Base-by-base conservation (phyloP, 805 yeast species). In the Candida glaebosa region DNA sequence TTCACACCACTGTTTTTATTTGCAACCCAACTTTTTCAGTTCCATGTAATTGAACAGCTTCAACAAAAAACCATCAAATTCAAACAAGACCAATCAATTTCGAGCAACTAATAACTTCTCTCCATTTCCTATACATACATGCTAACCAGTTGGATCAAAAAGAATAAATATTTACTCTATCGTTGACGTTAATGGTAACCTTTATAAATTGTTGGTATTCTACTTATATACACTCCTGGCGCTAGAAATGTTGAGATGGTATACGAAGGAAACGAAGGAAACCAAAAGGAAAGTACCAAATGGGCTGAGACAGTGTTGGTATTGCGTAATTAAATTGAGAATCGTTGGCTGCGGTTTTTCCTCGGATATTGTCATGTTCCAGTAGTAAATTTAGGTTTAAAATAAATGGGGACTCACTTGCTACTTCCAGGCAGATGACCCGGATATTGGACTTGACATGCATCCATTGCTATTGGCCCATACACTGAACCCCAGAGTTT, bases 201-300 rank as follows among this genome's bases (percentile, higher is more conserved):
- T 28, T 28, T 10, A 19, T 10, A 35, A 35, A 35, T 19, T 35
- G 38, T 35, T 35, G 38, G 25, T 14, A 19, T n/a, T 19, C 16
- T 22, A 31, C n/a, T 35, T 35, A 22, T 35, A 35, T 35, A 19
- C 38, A 35, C 37, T 35, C 25, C 38, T 35, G 31, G 22, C 24
- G 38, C 31, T 35, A 10, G 16, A 28, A 6, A 12, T 28, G 31
- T 28, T 28, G 31, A 28, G 31, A 10, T 10, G 31, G 10, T 5
- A 28, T 28, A 28, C 31, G 31, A 28, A 10, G 12, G 16, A 28
- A 28, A 24, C n/a, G n/a, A n/a, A n/a, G n/a, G n/a, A n/a, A n/a
- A n/a, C n/a, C n/a, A n/a, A n/a, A n/a, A n/a, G n/a, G n/a, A n/a
- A n/a, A n/a, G n/a, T n/a, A n/a, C n/a, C n/a, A n/a, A n/a, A n/a